Evolutionary conservation across 345 rosid species (phyloP).

Genomic region (Murraya koenigii): DNA sequence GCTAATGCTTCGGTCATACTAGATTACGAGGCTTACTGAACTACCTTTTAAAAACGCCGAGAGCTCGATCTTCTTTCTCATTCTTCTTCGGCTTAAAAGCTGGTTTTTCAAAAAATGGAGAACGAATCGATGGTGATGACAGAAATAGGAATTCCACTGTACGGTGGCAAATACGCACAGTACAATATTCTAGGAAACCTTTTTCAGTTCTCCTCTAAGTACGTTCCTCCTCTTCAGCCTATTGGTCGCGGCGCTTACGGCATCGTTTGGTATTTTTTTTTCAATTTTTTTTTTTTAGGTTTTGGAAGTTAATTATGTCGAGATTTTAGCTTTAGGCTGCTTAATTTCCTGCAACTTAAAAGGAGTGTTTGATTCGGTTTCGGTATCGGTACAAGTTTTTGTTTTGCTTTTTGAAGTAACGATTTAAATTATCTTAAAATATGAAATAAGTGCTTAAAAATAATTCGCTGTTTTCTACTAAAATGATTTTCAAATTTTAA

Average conservation of each 20-base stretch:
- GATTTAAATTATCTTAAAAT: neutral
- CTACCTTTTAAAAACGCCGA: neutral
- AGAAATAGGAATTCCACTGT: constrained; percentile 24
- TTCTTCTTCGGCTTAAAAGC: neutral
- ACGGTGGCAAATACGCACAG: constrained; percentile 53
- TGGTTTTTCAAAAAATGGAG: constrained; percentile 29
- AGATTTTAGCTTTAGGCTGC: neutral
- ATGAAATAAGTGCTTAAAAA: neutral
- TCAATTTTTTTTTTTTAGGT: neutral
- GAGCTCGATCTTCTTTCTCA: neutral
- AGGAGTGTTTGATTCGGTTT: neutral
- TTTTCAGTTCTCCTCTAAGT: constrained; percentile 68
- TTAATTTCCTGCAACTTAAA: neutral
- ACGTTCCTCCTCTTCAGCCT: constrained; percentile 79
- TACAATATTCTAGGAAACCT: constrained; percentile 65
- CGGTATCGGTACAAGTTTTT: neutral
- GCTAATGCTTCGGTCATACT: too few species aligned
- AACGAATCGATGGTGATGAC: constrained; percentile 24
- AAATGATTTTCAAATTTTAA: neutral
- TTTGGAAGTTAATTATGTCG: neutral
- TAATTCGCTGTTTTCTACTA: neutral
- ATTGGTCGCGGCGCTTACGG: constrained; percentile 91
- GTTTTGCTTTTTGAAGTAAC: neutral
- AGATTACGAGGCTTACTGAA: too few species aligned
- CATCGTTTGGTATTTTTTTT: constrained; percentile 65